A percentile compares a stretch with the other conserved stretches of the same genome.
Evolutionary conservation across 2,329 filamentous ascomycete species (phyloP).

Genomic region (Zasmidium citrigriseum): DNA sequence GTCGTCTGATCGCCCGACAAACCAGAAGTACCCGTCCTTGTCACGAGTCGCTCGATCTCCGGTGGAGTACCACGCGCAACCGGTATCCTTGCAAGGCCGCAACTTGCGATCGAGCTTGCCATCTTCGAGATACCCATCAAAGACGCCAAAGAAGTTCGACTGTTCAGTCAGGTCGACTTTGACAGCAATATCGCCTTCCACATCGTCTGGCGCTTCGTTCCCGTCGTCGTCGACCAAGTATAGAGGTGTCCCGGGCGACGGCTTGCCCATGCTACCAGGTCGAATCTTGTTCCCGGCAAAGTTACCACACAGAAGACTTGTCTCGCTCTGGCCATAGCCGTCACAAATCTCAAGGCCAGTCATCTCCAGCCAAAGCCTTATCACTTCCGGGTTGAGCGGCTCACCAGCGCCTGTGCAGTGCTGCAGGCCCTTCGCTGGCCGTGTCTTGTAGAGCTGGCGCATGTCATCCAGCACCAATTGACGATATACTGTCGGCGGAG

Average conservation of each 20-base stretch:
- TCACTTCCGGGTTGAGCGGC: conserved; percentile 43
- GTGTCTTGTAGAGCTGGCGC: conserved; percentile 29
- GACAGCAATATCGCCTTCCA: conserved; percentile 42
- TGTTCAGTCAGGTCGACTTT: conserved; percentile 22
- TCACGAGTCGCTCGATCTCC: conserved; percentile 79
- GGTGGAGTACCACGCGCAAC: conserved; percentile 36
- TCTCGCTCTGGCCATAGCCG: conserved; percentile 46
- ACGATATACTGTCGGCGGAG: conserved; percentile 43
- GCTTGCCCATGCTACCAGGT: conserved; percentile 44
- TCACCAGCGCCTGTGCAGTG: conserved; percentile 44
- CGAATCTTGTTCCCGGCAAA: conserved; percentile 37
- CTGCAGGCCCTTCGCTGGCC: conserved; percentile 32
- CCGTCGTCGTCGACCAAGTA: conserved; percentile 37
- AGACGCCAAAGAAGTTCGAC: conserved; percentile 30
- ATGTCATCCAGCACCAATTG: conserved; percentile 41
- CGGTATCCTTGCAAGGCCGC: conserved; percentile 4
- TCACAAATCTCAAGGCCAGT: conserved; percentile 41
- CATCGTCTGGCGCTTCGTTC: conserved; percentile 26
- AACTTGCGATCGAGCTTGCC: conserved; percentile 27
- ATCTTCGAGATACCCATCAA: conserved; percentile 32
- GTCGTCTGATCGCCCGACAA: conserved; percentile 94
- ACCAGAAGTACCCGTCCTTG: conserved; percentile 99
- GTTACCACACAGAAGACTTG: conserved; percentile 43
- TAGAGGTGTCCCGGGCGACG: conserved; percentile 40
- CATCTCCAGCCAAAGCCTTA: conserved; percentile 39